These are phyloP conservation scores for Phlyctochytrium arcticum DNA, from an alignment of 192 early-diverging fungal species.

Conservation along the genomic window DNA sequence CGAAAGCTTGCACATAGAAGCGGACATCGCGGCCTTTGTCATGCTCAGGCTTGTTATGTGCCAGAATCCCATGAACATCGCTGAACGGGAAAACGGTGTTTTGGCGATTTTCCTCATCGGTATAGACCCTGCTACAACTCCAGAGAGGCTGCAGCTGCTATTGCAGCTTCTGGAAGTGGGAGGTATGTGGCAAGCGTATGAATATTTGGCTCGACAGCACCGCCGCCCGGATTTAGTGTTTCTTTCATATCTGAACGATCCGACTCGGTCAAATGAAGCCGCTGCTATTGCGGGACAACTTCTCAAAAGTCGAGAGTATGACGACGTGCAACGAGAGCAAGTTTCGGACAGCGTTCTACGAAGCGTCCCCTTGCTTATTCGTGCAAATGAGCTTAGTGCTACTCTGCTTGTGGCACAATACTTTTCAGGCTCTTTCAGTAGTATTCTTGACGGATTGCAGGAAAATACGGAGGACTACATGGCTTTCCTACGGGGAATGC, in stretches of 20 bases:
- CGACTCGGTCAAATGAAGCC: conserved; percentile 2
- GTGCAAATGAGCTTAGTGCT: conserved; percentile 22
- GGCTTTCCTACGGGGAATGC: conserved; percentile 22
- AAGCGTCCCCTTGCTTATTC: conserved; percentile 10
- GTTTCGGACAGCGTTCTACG: conserved; percentile 26
- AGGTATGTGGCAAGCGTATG: conserved; percentile 36
- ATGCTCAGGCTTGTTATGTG: conserved; percentile 18
- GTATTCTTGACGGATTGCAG: conserved; percentile 18
- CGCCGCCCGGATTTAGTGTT: conserved; percentile 30
- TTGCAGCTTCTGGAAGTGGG: conserved; percentile 16
- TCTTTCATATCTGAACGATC: conserved; percentile 36
- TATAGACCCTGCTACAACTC: conserved; percentile 8
- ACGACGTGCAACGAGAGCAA: conserved; percentile 5
- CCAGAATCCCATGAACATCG: neutral
- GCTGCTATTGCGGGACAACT: conserved; percentile 20
- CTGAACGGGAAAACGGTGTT: conserved; percentile 37
- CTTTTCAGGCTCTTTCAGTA: conserved; percentile 20
- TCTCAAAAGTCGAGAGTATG: conserved; percentile 5
- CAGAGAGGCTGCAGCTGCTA: conserved; percentile 16
- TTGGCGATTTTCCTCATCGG: conserved; percentile 24
- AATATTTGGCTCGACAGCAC: conserved; percentile 15
- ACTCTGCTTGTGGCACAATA: conserved; percentile 23
- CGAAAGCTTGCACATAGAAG: neutral
- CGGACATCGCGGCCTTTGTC: conserved; percentile 7
- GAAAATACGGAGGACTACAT: conserved; percentile 12